Conservation (phyloP, 108 stramenopile genomes). For the Aureococcus anophagefferens region DNA sequence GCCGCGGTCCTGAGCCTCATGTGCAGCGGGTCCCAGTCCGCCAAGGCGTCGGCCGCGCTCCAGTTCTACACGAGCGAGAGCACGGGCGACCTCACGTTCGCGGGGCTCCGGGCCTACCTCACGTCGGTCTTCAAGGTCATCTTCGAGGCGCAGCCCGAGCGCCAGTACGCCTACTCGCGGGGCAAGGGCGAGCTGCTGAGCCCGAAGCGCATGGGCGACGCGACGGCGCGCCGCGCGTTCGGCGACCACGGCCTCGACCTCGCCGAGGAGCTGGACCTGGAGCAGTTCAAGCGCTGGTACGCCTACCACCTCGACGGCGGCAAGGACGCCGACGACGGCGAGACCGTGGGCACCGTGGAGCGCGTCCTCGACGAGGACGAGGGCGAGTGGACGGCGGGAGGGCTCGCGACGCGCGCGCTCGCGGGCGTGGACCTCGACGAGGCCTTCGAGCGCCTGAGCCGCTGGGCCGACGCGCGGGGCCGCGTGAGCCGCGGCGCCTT, state of each 20-base stretch:
- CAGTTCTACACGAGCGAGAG: background rate
- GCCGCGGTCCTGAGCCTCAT: background rate
- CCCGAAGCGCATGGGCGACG: background rate
- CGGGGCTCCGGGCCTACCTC: background rate
- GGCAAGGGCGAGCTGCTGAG: too few relatives aligned
- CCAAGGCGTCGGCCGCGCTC: background rate
- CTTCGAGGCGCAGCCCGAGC: background rate
- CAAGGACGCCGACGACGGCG: background rate
- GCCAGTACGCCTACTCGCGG: too few relatives aligned
- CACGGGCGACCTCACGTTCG: background rate
- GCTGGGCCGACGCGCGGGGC: background rate
- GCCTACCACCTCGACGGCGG: background rate
- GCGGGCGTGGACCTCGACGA: background rate
- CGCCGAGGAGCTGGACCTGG: conserved; percentile 1
- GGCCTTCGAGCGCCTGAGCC: conserved; percentile 2
- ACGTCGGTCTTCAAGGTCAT: conserved; percentile 14
- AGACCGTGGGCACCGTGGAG: background rate
- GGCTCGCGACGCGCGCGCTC: background rate
- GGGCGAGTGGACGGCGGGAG: conserved; percentile 5
- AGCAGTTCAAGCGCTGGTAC: conserved; percentile 10
- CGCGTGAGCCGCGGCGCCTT: background rate
- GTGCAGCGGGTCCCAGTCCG: background rate
- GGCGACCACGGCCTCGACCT: background rate
- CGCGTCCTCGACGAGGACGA: background rate
- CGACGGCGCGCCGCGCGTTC: conserved; percentile 2